Evolutionary conservation across 495 filamentous ascomycete genomes (phyloP), one percentile per base, ranked within the genome.

Genomic region (Neurospora sp.): DNA sequence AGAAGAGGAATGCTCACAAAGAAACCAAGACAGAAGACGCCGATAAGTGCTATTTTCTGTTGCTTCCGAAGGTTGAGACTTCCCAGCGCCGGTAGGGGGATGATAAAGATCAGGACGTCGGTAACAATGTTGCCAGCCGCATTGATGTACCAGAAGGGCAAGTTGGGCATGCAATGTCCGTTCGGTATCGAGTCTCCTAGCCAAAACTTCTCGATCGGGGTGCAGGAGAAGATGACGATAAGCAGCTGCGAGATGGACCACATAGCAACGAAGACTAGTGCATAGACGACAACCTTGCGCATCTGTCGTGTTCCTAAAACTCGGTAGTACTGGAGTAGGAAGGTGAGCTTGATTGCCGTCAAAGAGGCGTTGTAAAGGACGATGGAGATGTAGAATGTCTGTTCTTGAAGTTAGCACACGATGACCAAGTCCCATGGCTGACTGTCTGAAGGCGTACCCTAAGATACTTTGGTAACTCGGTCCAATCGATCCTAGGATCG

Each of bases 101-200:
- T 83, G 0, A 86, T 38, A 45, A 86, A 83, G 61, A 87, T 77
- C 39, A 82, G 78, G 40, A 87, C 68, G 74, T 89, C 87, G 45
- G 83, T 85, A 35, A 83, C 68, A 61, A 89, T 86, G 77, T 88
- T 88, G 31, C 86, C 81, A 0, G 80, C 81, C 3, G 83, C 82
- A 76, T 85, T 88, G 71, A 82, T 77, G 77, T 85, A 87, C 79
- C 85, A 86, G 38, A 85, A 78, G 0, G 80, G 80, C 22, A 81
- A 77, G 68, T 82, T 78, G 70, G 86, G 81, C 35, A 87, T 74
- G 74, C 85, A 87, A 10, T 53, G n/a, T 10, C 45, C n/a, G 71
- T 81, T 8, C 77, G 45, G 45, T 10, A 53, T 22, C 81, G 40
- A 61, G 3, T 74, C 41, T 4, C 71, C 74, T 3, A 80, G 74